Evolutionary conservation across 257 asterid species (phyloP).

Genomic region (Salvia miltiorrhiza): DNA sequence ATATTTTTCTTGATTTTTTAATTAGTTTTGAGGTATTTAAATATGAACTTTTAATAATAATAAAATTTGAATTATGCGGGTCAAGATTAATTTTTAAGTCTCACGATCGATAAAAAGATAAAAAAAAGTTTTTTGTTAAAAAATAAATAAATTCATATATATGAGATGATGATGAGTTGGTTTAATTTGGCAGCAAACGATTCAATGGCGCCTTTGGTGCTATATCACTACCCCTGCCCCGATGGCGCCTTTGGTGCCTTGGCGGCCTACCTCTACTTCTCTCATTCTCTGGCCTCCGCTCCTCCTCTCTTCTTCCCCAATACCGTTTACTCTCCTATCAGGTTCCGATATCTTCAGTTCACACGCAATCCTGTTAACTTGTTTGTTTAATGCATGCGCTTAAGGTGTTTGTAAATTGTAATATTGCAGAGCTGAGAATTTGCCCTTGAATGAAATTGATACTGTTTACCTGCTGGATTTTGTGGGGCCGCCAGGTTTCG

Average conservation of each 20-base stretch:
- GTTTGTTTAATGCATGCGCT: not conserved
- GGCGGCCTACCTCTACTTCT: constrained; percentile 84
- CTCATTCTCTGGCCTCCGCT: constrained; percentile 32
- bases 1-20: too few species aligned
- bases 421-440: constrained; percentile 60
- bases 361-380: not conserved
- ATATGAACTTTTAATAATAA: too few species aligned
- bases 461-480: constrained; percentile 78
- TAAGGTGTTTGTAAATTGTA: constrained; percentile 8
- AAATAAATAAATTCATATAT: too few species aligned
- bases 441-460: constrained; percentile 63
- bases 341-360: too few species aligned
- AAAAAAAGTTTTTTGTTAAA: too few species aligned
- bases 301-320: constrained; percentile 63
- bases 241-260: constrained; percentile 94
- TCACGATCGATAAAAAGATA: too few species aligned
- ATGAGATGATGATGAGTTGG: too few species aligned
- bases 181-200: not conserved
- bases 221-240: constrained; percentile 91
- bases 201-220: constrained; percentile 45
- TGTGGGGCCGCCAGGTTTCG: constrained; percentile 84
- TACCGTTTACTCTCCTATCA: too few species aligned
- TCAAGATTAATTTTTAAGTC: too few species aligned
- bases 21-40: too few species aligned
- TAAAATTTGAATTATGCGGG: too few species aligned